Evolutionary conservation across 257 asterid genomes (phyloP).

Genomic region (Ophiorrhiza pumila): DNA sequence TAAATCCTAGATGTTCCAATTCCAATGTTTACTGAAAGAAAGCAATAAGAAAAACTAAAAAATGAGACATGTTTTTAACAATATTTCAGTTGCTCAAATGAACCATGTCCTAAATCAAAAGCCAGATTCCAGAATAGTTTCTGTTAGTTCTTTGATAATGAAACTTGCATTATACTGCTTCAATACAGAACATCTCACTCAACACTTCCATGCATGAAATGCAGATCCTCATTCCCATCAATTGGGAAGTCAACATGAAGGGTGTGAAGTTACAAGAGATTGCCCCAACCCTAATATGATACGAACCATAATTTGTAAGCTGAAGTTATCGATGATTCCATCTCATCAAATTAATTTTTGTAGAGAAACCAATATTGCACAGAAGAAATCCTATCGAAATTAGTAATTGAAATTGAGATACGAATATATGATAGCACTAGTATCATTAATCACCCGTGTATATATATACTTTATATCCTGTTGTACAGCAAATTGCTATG

Average conservation of each 20-base stretch:
- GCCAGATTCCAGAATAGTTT: not conserved
- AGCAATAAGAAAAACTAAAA: not conserved
- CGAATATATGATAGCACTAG: not conserved
- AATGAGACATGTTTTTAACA: not conserved
- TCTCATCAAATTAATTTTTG: too few relatives aligned
- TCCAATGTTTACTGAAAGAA: not conserved
- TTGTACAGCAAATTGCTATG: too few relatives aligned
- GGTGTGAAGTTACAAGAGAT: not conserved
- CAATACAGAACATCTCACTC: not conserved
- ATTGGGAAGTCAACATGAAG: not conserved
- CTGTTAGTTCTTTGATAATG: not conserved
- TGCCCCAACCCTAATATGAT: not conserved
- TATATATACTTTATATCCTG: too few relatives aligned
- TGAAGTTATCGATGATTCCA: too few relatives aligned
- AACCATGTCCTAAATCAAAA: not conserved
- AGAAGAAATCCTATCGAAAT: too few relatives aligned
- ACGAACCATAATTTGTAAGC: not conserved
- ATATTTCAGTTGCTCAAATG: not conserved
- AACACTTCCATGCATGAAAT: not conserved
- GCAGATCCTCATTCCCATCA: not conserved
- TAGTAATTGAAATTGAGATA: too few relatives aligned
- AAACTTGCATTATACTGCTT: not conserved
- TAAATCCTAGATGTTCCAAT: not conserved
- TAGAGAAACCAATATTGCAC: too few relatives aligned
- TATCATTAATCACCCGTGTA: not conserved